Conservation (phyloP, 2,329 filamentous ascomycete species). For the Grosmannia serpens region DNA sequence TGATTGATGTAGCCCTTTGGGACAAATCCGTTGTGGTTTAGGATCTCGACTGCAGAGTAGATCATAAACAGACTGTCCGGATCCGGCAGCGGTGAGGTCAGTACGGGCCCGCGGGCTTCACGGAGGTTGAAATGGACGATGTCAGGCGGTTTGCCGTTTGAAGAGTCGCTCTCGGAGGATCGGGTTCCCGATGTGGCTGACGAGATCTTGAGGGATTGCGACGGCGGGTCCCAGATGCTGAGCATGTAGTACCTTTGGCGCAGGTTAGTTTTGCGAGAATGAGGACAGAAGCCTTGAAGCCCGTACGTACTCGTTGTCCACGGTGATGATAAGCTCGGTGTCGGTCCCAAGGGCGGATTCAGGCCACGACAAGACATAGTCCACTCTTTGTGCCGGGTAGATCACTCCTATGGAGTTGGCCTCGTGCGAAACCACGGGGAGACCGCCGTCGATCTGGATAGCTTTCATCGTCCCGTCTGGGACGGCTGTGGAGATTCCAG, state of each 20-base stretch:
- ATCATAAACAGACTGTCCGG: slow-evolving; percentile 11
- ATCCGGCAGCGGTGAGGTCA: slow-evolving; percentile 6
- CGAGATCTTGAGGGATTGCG: neutral
- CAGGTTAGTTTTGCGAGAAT: neutral
- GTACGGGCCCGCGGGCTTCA: neutral
- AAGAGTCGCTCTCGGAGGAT: neutral
- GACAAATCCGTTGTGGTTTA: slow-evolving; percentile 10
- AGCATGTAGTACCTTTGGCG: neutral
- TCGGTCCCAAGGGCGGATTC: neutral
- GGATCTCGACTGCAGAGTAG: slow-evolving; percentile 13
- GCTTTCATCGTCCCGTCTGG: slow-evolving; percentile 10
- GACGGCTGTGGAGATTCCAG: slow-evolving; percentile 12
- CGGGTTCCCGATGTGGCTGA: neutral
- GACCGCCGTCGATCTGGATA: slow-evolving; percentile 15
- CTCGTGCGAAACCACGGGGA: slow-evolving; percentile 3
- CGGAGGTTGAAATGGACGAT: slow-evolving; percentile 7
- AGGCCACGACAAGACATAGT: slow-evolving; percentile 13
- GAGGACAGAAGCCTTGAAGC: too few relatives aligned
- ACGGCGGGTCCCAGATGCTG: neutral
- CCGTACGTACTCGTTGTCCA: slow-evolving; percentile 15
- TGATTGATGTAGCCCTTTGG: slow-evolving; percentile 15
- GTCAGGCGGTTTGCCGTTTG: neutral
- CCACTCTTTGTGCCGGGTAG: slow-evolving; percentile 15
- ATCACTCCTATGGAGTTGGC: slow-evolving; percentile 12
- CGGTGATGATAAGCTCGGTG: slow-evolving; percentile 8